Evolutionary conservation across 108 stramenopile genomes (phyloP).

Genomic region (Pseudonitzschia pungens): DNA sequence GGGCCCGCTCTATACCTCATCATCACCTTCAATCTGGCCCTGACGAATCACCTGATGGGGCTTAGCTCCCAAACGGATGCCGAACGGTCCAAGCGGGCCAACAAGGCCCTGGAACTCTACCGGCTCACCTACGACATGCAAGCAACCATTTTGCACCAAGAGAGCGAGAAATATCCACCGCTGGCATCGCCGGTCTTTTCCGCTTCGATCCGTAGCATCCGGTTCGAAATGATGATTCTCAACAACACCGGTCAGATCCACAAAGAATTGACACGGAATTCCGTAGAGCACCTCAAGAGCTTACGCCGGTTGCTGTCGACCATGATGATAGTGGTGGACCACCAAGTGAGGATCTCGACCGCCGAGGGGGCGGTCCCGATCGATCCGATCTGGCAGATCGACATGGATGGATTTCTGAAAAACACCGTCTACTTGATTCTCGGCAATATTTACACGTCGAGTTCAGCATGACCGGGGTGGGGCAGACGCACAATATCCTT

Average conservation of each 20-base stretch:
- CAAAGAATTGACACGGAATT: neutral
- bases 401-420: neutral
- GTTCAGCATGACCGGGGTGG: neutral
- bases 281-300: neutral
- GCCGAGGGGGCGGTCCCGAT: neutral
- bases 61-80: neutral
- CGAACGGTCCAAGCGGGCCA: neutral
- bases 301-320: neutral
- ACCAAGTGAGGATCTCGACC: neutral
- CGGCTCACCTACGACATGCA: neutral
- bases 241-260: neutral
- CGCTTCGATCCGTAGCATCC: neutral
- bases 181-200: neutral
- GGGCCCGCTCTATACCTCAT: neutral
- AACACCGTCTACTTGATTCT: neutral
- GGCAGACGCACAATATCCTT: no score
- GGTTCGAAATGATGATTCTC: slow-evolving; percentile 3
- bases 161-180: neutral
- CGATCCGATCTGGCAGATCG: neutral
- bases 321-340: slow-evolving; percentile 1
- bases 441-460: neutral
- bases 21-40: neutral
- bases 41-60: neutral
- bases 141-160: neutral
- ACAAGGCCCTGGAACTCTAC: neutral